phyloP scores from a whole-genome alignment of 2,329 filamentous ascomycete genomes.

The Scedosporium boydii region DNA sequence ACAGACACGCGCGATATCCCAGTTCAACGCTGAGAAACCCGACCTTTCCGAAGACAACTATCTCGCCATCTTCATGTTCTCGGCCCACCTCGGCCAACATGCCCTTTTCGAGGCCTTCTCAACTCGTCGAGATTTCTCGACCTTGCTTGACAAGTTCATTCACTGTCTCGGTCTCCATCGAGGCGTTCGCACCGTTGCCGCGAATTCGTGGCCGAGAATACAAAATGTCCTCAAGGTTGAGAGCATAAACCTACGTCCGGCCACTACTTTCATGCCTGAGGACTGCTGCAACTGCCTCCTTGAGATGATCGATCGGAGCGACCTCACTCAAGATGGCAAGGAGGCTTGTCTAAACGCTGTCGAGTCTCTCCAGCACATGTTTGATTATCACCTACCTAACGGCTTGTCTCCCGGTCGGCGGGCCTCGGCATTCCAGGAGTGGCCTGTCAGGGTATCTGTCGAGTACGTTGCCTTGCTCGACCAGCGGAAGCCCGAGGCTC shows the following conservation, averaged over 20 bases:
- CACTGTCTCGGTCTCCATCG: constrained; percentile 32
- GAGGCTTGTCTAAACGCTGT: constrained; percentile 14
- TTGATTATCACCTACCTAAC: constrained; percentile 14
- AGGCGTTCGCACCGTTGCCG: constrained; percentile 28
- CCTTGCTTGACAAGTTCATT: constrained; percentile 29
- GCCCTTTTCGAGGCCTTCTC: constrained; percentile 36
- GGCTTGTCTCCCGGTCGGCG: constrained; percentile 11
- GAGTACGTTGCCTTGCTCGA: constrained; percentile 26
- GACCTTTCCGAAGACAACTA: constrained; percentile 16
- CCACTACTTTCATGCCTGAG: not conserved
- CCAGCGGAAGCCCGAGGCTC: constrained; percentile 26
- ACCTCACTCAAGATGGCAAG: constrained; percentile 10
- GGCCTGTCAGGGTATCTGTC: constrained; percentile 7
- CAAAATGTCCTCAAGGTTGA: constrained; percentile 13
- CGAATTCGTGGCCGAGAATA: constrained; percentile 20
- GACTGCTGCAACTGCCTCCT: constrained; percentile 18
- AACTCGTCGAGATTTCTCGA: constrained; percentile 27
- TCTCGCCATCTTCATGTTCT: constrained; percentile 34
- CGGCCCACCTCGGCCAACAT: constrained; percentile 33
- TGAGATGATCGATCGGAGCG: constrained; percentile 21
- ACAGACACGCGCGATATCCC: constrained; percentile 31
- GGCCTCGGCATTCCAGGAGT: constrained; percentile 10
- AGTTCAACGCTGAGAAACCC: constrained; percentile 23
- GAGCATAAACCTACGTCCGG: constrained; percentile 8
- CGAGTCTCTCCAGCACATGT: constrained; percentile 19